A percentile compares a stretch with the other conserved stretches of the same genome.
phyloP scores from a whole-genome alignment of 371 early-diverging fungal species.

The Saksenaea vasiformis region DNA sequence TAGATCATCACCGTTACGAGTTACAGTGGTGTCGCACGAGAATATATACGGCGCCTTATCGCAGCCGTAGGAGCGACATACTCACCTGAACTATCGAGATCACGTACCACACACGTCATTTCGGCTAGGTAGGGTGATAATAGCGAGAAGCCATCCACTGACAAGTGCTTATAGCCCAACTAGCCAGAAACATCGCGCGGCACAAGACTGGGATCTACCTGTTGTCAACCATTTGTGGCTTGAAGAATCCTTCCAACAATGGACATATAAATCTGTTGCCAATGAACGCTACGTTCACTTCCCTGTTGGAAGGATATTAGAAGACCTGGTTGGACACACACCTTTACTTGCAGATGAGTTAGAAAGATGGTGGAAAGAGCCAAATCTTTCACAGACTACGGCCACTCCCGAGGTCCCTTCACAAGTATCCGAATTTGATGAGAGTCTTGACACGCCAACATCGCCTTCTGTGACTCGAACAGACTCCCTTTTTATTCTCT shows the following conservation, averaged over 20 bases:
- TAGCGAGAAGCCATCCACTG: neutral
- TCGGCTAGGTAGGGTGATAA: conserved; percentile 55
- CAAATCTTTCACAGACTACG: conserved; percentile 4
- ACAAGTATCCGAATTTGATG: conserved; percentile 8
- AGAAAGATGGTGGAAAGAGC: conserved; percentile 28
- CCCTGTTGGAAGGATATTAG: conserved; percentile 33
- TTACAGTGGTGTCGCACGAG: conserved; percentile 68
- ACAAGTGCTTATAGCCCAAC: neutral
- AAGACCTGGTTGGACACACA: conserved; percentile 30
- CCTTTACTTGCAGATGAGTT: conserved; percentile 15
- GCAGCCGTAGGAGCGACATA: conserved; percentile 65
- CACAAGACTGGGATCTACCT: conserved; percentile 61
- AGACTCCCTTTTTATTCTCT: neutral
- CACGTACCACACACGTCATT: conserved; percentile 60
- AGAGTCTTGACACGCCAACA: neutral
- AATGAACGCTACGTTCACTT: conserved; percentile 58
- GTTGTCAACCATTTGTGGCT: conserved; percentile 91
- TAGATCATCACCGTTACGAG: conserved; percentile 67
- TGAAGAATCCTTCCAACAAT: conserved; percentile 71
- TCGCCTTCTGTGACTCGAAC: neutral
- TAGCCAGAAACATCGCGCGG: conserved; percentile 61
- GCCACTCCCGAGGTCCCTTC: conserved; percentile 10
- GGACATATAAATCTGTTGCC: conserved; percentile 55
- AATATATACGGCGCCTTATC: conserved; percentile 68
- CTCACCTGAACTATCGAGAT: conserved; percentile 54